Conservation (phyloP, 192 early-diverging fungal genomes). For the Backusella morwellensis region DNA sequence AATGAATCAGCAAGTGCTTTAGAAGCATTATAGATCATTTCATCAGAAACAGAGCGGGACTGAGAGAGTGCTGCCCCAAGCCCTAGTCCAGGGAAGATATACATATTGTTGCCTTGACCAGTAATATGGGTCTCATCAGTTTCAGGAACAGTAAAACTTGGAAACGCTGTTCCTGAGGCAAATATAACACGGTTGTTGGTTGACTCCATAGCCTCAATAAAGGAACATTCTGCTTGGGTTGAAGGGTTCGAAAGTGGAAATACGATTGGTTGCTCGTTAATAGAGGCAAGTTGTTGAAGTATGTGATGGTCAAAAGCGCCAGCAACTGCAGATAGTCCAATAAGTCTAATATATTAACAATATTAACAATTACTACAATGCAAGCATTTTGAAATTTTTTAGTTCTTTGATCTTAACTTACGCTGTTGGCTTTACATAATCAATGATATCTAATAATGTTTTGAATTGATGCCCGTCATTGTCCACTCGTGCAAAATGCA, state of each 20-base stretch:
- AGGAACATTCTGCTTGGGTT: constrained; percentile 93
- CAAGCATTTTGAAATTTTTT: background rate
- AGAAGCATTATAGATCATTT: constrained; percentile 80
- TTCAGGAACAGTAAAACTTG: constrained; percentile 65
- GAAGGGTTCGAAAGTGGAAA: constrained; percentile 91
- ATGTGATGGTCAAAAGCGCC: constrained; percentile 78
- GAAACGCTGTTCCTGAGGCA: constrained; percentile 95
- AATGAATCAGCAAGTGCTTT: constrained; percentile 79
- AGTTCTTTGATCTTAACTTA: background rate
- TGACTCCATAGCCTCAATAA: constrained; percentile 82
- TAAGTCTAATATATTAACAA: constrained; percentile 43
- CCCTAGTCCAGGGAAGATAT: constrained; percentile 95
- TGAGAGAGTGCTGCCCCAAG: constrained; percentile 79
- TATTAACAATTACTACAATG: background rate
- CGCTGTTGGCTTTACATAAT: constrained; percentile 86
- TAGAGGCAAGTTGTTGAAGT: constrained; percentile 67
- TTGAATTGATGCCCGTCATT: constrained; percentile 79
- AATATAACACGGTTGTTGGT: constrained; percentile 92
- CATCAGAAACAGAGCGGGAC: constrained; percentile 70
- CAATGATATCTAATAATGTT: constrained; percentile 69
- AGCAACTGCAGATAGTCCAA: constrained; percentile 84
- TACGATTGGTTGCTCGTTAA: constrained; percentile 87
- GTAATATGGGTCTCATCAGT: constrained; percentile 61
- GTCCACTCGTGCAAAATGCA: constrained; percentile 84
- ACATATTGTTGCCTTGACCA: constrained; percentile 96